Evolutionary conservation across 495 filamentous ascomycete genomes (phyloP).

Genomic region (Neurospora africana): DNA sequence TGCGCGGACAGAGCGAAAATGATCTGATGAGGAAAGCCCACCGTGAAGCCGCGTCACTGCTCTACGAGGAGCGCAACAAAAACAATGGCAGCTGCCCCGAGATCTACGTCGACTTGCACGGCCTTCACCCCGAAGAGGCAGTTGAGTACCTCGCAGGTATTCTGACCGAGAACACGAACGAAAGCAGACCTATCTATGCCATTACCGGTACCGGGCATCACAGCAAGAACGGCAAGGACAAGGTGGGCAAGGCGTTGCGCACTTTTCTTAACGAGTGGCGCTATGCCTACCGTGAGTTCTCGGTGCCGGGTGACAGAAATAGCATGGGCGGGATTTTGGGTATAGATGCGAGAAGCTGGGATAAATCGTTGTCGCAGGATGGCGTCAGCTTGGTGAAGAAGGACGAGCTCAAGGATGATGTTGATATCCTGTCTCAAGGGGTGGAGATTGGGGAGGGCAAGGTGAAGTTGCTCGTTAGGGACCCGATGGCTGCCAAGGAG

Average conservation of each 20-base stretch:
- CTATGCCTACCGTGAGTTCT: conserved; percentile 93
- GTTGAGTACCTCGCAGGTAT: conserved; percentile 87
- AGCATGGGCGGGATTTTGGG: conserved; percentile 90
- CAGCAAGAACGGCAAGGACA: conserved; percentile 97
- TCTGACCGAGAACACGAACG: conserved; percentile 67
- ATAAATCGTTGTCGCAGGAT: conserved; percentile 51
- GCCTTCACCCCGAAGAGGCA: conserved; percentile 92
- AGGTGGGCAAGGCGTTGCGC: conserved; percentile 89
- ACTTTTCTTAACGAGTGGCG: conserved; percentile 90
- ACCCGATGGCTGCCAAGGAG: conserved; percentile 25
- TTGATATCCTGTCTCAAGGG: conserved; percentile 48
- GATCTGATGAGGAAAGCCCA: conserved; percentile 95
- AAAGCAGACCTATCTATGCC: conserved; percentile 72
- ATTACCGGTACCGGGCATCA: conserved; percentile 97
- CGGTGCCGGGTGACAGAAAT: conserved; percentile 80
- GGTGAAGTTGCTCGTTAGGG: conserved; percentile 47
- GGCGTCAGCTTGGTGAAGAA: conserved; percentile 29
- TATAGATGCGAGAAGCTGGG: conserved; percentile 83
- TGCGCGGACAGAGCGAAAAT: conserved; percentile 93
- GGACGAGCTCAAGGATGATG: conserved; percentile 46
- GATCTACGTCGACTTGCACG: conserved; percentile 91
- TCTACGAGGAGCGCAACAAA: conserved; percentile 94
- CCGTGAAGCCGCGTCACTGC: conserved; percentile 78
- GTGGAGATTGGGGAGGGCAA: conserved; percentile 51
- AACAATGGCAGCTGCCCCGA: conserved; percentile 51